Evolutionary conservation across 202 grass and related monocot genomes (phyloP), one percentile per base, ranked within the genome.

Genomic region (Hordeum pubiflorum): DNA sequence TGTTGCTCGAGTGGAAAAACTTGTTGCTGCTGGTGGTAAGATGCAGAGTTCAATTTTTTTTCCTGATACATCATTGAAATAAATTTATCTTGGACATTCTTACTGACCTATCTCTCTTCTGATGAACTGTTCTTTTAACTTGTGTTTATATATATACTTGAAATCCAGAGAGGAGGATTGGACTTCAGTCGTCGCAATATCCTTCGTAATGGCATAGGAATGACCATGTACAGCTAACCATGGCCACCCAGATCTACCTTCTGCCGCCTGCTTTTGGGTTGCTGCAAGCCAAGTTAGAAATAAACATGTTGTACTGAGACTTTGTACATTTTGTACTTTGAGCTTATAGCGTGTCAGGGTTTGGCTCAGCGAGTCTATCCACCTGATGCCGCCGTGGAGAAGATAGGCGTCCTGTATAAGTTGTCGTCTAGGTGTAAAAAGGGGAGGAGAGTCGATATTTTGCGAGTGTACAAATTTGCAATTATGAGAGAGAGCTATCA

Each of bases 1-100:
- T 82, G 94, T 97, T 91, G 94, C 94, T 40, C 91, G 94, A 78
- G 94, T 97, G 55, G 94, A 97, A 76, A 97, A 97, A 82, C 94
- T 97, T 59, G 91, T 97, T 87, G 91, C 91, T 27, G 91, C 94
- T 81, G 94, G 94, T 7, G 94, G 94, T 97, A 91, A 70, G 87
- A 15, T 66, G 56, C 34, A 33, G 3, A 75, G 24, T 14, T 54
- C 14, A 68, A 26, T 58, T 7, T 43, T 55, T 15, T 43, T 0
- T 32, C 31, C 23, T 61, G 66, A 57, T 80, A 44, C 24, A 74
- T 63, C 22, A 67, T 56, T 82, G 29, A 61, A 74, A 84, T 66
- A 66, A 33, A 78, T 21, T 7, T 17, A 11, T 34, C 10, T 18
- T 26, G 58, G 4, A 11, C 38, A 17, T 69, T 69, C 75, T 10